Conservation (phyloP, 225 moss, liverwort and hornwort species). For the Asterella californica region DNA sequence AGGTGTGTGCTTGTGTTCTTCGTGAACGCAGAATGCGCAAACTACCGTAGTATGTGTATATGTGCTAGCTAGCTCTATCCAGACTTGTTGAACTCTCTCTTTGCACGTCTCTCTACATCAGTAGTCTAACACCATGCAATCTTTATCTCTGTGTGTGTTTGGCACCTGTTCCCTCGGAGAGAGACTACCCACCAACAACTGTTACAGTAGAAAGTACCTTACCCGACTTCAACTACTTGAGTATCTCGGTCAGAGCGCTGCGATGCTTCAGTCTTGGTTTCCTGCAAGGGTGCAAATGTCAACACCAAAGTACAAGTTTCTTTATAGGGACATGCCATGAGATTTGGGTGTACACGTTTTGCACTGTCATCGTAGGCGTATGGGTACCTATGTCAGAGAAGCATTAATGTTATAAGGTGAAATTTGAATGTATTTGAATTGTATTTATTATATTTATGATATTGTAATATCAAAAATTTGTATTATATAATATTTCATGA, state of each 20-base stretch:
- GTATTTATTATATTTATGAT: constrained; percentile 12
- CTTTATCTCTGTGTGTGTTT: background rate
- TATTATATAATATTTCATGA: constrained; percentile 18
- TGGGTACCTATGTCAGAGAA: too few relatives aligned
- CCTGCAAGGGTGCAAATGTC: background rate
- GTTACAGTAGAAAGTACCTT: background rate
- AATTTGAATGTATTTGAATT: too few relatives aligned
- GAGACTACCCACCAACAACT: background rate
- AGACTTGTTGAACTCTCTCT: background rate
- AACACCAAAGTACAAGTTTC: background rate
- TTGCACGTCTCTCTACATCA: background rate
- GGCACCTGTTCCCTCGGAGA: background rate
- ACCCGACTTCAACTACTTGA: background rate
- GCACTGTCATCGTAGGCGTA: too few relatives aligned
- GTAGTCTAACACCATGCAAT: background rate
- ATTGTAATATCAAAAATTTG: constrained; percentile 11
- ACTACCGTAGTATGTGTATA: background rate
- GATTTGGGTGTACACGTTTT: too few relatives aligned
- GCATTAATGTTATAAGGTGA: too few relatives aligned
- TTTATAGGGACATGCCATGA: too few relatives aligned
- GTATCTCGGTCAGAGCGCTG: background rate
- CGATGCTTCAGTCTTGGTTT: background rate
- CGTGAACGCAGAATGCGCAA: background rate
- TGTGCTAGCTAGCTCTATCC: background rate
- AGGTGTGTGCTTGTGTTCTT: too few relatives aligned